A percentile compares a stretch with the other conserved stretches of the same genome.
phyloP scores from a whole-genome alignment of 1,139 yeast species.

The Saccharomyces uvarum region DNA sequence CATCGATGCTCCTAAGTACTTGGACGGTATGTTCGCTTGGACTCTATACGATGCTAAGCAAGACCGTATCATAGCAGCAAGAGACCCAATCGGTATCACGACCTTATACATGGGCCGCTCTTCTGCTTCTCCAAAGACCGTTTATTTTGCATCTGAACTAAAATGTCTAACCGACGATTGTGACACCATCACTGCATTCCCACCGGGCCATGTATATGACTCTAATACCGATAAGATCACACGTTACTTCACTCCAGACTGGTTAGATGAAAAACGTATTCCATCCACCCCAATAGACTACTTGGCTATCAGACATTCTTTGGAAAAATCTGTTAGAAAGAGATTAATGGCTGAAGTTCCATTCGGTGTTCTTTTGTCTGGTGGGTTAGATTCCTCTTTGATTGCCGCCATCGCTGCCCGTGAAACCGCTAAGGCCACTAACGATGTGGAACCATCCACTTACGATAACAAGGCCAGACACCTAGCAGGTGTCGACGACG shows the following conservation, averaged over 20 bases:
- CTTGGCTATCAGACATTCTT: constrained; percentile 60
- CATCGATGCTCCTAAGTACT: constrained; percentile 78
- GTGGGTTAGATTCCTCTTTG: constrained; percentile 93
- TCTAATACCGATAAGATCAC: constrained; percentile 77
- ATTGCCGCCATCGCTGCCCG: constrained; percentile 96
- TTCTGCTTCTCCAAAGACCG: constrained; percentile 60
- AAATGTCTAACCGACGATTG: constrained; percentile 91
- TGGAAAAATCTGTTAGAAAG: constrained; percentile 94
- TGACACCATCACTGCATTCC: constrained; percentile 87
- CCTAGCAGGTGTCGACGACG: constrained; percentile 85
- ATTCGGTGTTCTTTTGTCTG: constrained; percentile 90
- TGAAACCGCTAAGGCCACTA: constrained; percentile 77
- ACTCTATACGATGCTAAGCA: constrained; percentile 74
- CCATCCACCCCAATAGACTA: constrained; percentile 74
- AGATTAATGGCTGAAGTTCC: constrained; percentile 99
- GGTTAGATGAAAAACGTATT: constrained; percentile 79
- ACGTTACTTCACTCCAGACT: constrained; percentile 81
- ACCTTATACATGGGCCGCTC: constrained; percentile 90
- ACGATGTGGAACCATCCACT: constrained; percentile 34
- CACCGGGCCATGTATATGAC: constrained; percentile 96
- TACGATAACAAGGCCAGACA: constrained; percentile 43
- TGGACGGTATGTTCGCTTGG: constrained; percentile 98
- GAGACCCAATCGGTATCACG: constrained; percentile 97
- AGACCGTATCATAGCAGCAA: constrained; percentile 89
- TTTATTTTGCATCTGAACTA: constrained; percentile 87